phyloP scores from a whole-genome alignment of 176 grass and related monocot genomes.

The Carex littledalei region DNA sequence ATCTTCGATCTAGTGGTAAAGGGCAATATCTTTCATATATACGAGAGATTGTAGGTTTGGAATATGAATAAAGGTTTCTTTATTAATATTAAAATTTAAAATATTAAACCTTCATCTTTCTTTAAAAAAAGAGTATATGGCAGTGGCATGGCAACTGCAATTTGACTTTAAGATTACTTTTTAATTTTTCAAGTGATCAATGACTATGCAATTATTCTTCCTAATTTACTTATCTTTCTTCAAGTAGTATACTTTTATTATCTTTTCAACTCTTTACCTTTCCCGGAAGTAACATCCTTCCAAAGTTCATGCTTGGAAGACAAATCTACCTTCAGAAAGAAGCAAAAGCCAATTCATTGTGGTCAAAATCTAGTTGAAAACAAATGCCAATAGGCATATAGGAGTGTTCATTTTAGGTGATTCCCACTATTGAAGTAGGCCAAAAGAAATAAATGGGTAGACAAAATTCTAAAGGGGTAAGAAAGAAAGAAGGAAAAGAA shows the following conservation, averaged over 20 bases:
- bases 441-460: neutral
- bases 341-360: neutral
- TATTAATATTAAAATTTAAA: no score
- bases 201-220: neutral
- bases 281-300: neutral
- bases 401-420: neutral
- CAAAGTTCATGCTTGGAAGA: constrained; percentile 13
- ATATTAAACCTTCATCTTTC: no score
- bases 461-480: constrained; percentile 12
- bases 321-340: neutral
- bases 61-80: no score
- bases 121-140: neutral
- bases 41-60: no score
- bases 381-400: neutral
- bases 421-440: constrained; percentile 11
- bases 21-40: no score
- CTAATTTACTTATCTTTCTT: neutral
- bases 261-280: neutral
- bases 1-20: no score
- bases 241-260: neutral
- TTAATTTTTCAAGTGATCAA: neutral
- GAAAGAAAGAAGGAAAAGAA: neutral
- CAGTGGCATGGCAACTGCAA: neutral
- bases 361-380: constrained; percentile 21
- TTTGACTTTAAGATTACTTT: neutral